A percentile compares a stretch with the other conserved stretches of the same genome.
phyloP scores from a whole-genome alignment of 768 basidiomycete species.

The Xerocomellus intermedius region DNA sequence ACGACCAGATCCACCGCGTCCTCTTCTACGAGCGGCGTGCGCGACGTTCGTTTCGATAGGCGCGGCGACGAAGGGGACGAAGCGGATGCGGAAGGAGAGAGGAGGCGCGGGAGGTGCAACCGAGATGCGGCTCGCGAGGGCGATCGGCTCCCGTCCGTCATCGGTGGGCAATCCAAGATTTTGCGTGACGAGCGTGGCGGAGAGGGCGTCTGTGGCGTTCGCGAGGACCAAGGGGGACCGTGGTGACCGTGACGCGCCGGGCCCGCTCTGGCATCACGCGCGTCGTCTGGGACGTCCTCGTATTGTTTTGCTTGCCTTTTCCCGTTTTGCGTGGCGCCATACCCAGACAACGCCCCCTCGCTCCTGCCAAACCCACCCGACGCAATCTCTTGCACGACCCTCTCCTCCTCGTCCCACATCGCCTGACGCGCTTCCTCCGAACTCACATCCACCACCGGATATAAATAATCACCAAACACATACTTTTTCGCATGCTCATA shows the following conservation, averaged over 20 bases:
- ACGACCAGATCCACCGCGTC: slow-evolving; percentile 92
- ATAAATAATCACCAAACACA: slow-evolving; percentile 88
- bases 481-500: slow-evolving; percentile 75
- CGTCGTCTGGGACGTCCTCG: slow-evolving; percentile 7
- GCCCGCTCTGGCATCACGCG: slow-evolving; percentile 17
- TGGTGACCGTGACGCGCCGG: background rate
- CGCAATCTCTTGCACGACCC: slow-evolving; percentile 28
- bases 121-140: slow-evolving; percentile 7
- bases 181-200: slow-evolving; percentile 13
- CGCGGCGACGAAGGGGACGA: slow-evolving; percentile 1
- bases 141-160: slow-evolving; percentile 5
- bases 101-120: slow-evolving; percentile 11
- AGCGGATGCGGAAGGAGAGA: background rate
- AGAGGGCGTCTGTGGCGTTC: slow-evolving; percentile 2
- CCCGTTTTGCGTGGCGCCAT: slow-evolving; percentile 29
- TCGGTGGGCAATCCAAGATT: slow-evolving; percentile 7
- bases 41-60: slow-evolving; percentile 8
- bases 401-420: slow-evolving; percentile 32
- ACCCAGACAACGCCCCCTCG: slow-evolving; percentile 8
- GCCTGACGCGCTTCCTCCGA: slow-evolving; percentile 40
- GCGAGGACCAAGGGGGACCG: background rate
- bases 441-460: slow-evolving; percentile 87
- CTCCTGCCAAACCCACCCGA: slow-evolving; percentile 6
- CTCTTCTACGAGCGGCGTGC: slow-evolving; percentile 30
- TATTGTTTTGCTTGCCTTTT: slow-evolving; percentile 3